Base-by-base conservation (phyloP, 306 rosid genomes). In the Sophora flavescens region DNA sequence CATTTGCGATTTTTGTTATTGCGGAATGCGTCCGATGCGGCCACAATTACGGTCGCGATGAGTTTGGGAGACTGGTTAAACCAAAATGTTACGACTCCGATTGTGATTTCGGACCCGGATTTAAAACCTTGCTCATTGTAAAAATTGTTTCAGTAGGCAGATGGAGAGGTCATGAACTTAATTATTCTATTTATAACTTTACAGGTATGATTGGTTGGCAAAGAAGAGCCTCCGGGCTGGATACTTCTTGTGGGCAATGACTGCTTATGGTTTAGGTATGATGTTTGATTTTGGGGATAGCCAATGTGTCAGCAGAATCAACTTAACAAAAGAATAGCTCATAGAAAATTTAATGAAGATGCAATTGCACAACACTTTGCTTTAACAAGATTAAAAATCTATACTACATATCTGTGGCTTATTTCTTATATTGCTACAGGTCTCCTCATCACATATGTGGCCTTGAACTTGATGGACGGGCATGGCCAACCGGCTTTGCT, bases 401-500 rank as follows among this genome's bases (percentile, higher is more conserved):
- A 12, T 15, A 14, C 5, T 58, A 16, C 4, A 47, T 50, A 58
- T 50, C 8, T 51, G 18, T 62, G 74, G 68, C 68, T 56, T 79
- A 38, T 73, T 52, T 30, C 14, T 8, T 69, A 30, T 77, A 16
- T 65, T 64, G 48, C 3, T 72, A 68, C 81, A 96, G 99, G 99
- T 78, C 97, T 96, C 28, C 93, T 96, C 18, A 45, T 96, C 86
- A 96, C 99, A 18, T 96, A 96, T 22, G 87, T 96, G 70, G 99
- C 99, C 77, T 84, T 96, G 88, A 96, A 96, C 91, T 79, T 96
- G 82, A 96, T 96, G 99, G 99, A 96, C 61, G 99, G 98, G 59
- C 99, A 92, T 76, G 99, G 98, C 71, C 99, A 96, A 78, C 99
- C 99, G 0, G 99, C 99, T 78, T 85, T 96, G 83, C 91, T 96